Evolutionary conservation across 306 rosid genomes (phyloP).

Genomic region (Ziziphus jujuba): DNA sequence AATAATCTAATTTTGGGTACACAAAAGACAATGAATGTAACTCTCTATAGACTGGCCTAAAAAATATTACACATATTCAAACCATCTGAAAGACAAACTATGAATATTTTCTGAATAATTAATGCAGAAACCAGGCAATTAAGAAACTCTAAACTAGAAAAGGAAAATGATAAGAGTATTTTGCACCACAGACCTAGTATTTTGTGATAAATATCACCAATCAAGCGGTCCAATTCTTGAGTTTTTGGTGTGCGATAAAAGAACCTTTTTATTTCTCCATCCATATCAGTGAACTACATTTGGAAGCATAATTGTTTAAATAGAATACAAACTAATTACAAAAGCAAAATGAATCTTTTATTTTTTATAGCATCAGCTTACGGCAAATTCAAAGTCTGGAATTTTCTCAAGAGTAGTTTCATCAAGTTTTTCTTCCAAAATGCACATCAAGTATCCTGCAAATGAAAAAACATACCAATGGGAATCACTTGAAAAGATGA

Average conservation of each 20-base stretch:
- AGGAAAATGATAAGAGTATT: slow-evolving; percentile 5
- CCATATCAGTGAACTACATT: slow-evolving; percentile 78
- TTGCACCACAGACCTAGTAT: slow-evolving; percentile 62
- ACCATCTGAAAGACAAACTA: not conserved
- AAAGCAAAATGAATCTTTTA: slow-evolving; percentile 13
- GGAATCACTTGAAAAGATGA: slow-evolving; percentile 5
- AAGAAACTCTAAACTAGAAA: not conserved
- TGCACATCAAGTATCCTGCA: slow-evolving; percentile 88
- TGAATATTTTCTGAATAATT: not conserved
- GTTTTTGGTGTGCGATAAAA: slow-evolving; percentile 92
- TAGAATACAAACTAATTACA: slow-evolving; percentile 11
- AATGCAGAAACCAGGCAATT: not conserved
- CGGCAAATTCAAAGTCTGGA: slow-evolving; percentile 75
- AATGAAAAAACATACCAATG: slow-evolving; percentile 18
- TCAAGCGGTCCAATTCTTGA: slow-evolving; percentile 75
- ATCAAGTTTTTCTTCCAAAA: slow-evolving; percentile 74
- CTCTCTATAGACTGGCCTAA: slow-evolving; percentile 1
- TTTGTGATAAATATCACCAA: slow-evolving; percentile 95
- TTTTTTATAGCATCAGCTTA: slow-evolving; percentile 42
- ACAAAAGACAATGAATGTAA: slow-evolving; percentile 2
- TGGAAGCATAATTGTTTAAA: slow-evolving; percentile 31
- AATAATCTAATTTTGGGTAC: not conserved
- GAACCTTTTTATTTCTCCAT: slow-evolving; percentile 75
- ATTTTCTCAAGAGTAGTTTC: slow-evolving; percentile 61
- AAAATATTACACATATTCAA: not conserved